Evolutionary conservation across 768 basidiomycete species (phyloP).

Genomic region (Dacryopinax spathularia): DNA sequence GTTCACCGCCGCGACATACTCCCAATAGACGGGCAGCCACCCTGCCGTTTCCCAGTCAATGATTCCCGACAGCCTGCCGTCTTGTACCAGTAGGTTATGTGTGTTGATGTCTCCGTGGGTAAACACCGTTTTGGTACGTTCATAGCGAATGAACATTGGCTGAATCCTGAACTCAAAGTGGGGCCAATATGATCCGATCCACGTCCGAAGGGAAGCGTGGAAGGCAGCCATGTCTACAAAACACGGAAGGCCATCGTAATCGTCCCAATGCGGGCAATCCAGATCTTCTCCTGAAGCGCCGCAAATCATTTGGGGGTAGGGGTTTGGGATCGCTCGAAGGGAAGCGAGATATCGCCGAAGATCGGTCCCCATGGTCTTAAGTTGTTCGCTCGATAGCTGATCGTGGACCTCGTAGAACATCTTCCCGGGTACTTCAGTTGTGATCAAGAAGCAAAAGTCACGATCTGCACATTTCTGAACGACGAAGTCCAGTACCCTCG

Average conservation of each 20-base stretch:
- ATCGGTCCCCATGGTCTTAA: background rate
- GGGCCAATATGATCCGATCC: background rate
- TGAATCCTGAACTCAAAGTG: background rate
- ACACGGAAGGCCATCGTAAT: background rate
- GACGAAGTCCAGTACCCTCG: too few relatives aligned
- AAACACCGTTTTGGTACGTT: background rate
- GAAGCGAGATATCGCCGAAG: background rate
- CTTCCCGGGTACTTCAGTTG: background rate
- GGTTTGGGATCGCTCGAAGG: background rate
- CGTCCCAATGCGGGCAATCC: background rate
- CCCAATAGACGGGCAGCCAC: background rate
- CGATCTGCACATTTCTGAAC: too few relatives aligned
- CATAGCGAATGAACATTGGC: background rate
- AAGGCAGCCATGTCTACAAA: background rate
- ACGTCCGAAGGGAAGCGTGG: background rate
- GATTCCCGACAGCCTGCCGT: background rate
- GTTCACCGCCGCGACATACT: too few relatives aligned
- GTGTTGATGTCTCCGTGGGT: background rate
- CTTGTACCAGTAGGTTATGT: background rate
- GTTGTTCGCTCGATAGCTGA: background rate
- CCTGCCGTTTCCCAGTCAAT: slow-evolving; percentile 4
- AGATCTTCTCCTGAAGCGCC: background rate
- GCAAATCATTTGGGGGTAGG: background rate
- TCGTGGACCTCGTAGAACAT: background rate
- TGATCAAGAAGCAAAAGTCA: background rate